Evolutionary conservation across 306 rosid genomes (phyloP).

Genomic region (Vigna unguiculata): DNA sequence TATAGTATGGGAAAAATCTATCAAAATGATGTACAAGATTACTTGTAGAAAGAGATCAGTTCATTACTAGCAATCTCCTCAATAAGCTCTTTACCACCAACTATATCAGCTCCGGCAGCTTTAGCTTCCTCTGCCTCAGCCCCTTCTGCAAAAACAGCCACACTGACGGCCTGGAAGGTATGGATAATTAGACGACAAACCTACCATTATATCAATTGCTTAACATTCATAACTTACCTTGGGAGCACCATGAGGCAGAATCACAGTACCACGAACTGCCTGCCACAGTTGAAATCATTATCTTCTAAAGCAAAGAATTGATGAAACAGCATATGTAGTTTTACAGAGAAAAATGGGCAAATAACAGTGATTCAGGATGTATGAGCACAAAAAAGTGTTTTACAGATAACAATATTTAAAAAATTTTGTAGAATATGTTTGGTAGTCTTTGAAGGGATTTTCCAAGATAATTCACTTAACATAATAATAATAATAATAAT

Average conservation of each 20-base stretch:
- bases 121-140: constrained; percentile 96
- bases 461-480: background rate
- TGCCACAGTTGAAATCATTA: constrained; percentile 60
- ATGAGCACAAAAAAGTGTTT: background rate
- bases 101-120: constrained; percentile 98
- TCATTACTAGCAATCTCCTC: constrained; percentile 91
- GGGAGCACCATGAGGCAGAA: constrained; percentile 89
- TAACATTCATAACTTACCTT: constrained; percentile 64
- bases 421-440: background rate
- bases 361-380: constrained; percentile 5
- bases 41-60: constrained; percentile 41
- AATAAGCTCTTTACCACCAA: constrained; percentile 94
- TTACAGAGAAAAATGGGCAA: background rate
- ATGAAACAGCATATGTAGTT: background rate
- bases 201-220: constrained; percentile 41
- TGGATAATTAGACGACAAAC: constrained; percentile 50
- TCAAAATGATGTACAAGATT: constrained; percentile 27
- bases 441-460: background rate
- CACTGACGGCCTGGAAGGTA: constrained; percentile 78
- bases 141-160: constrained; percentile 99
- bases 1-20: constrained; percentile 10
- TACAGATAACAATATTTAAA: background rate
- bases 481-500: constrained; percentile 9
- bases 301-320: constrained; percentile 30
- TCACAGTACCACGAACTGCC: constrained; percentile 97